These are phyloP conservation scores for Scedosporium minutisporum DNA, from an alignment of 2,329 filamentous ascomycete genomes.

Conservation along the genomic window DNA sequence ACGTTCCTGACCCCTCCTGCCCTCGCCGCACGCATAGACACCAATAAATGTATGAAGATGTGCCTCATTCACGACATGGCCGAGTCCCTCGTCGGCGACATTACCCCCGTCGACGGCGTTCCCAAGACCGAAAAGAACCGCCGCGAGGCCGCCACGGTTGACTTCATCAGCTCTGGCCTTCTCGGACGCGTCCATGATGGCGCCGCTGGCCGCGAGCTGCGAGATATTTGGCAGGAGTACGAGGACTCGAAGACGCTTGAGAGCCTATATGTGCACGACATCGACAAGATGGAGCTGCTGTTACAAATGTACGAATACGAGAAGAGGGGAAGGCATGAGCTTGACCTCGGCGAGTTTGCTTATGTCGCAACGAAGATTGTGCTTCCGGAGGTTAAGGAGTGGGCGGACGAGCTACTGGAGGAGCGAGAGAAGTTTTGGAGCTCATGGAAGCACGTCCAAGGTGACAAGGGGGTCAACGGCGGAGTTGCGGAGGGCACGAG, in stretches of 20 bases:
- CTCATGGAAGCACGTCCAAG: slow-evolving; percentile 25
- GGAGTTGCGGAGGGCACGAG: slow-evolving; percentile 22
- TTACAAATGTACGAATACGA: slow-evolving; percentile 97
- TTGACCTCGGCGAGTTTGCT: slow-evolving; percentile 80
- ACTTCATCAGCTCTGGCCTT: slow-evolving; percentile 68
- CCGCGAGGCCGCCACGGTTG: slow-evolving; percentile 82
- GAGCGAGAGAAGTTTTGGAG: slow-evolving; percentile 71
- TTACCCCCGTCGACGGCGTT: slow-evolving; percentile 84
- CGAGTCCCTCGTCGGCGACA: slow-evolving; percentile 88
- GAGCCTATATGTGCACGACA: slow-evolving; percentile 84
- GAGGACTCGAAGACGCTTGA: slow-evolving; percentile 80
- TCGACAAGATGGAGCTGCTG: slow-evolving; percentile 93
- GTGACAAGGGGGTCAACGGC: slow-evolving; percentile 18
- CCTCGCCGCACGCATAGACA: slow-evolving; percentile 62
- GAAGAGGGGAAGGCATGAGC: slow-evolving; percentile 50
- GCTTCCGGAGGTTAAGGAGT: slow-evolving; percentile 68
- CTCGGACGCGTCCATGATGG: slow-evolving; percentile 70
- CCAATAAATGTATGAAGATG: slow-evolving; percentile 85
- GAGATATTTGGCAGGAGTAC: slow-evolving; percentile 86
- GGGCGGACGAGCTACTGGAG: slow-evolving; percentile 65
- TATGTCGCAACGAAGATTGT: slow-evolving; percentile 66
- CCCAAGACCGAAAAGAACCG: slow-evolving; percentile 80
- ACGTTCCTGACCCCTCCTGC: slow-evolving; percentile 80
- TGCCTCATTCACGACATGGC: slow-evolving; percentile 97
- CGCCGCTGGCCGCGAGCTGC: slow-evolving; percentile 57